Conservation (phyloP, 345 rosid genomes). For the Melastoma malabathricum region DNA sequence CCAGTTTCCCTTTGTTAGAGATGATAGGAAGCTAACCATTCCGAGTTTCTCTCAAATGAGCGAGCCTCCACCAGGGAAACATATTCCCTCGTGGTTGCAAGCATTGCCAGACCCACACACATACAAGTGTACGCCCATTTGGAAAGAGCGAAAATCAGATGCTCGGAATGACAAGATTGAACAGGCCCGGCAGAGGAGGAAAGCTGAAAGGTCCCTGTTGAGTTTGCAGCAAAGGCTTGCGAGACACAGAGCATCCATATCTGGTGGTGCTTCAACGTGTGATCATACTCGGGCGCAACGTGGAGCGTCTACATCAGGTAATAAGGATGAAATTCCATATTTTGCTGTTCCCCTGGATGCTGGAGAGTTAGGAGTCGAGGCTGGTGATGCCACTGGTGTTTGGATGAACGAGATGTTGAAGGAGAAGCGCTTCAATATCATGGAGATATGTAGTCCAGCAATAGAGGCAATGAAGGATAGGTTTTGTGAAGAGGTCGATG, state of each 20-base stretch:
- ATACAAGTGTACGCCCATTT: slow-evolving; percentile 59
- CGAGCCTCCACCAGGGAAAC: slow-evolving; percentile 74
- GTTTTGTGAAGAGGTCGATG: slow-evolving; percentile 26
- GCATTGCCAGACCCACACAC: slow-evolving; percentile 98
- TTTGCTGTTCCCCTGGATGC: slow-evolving; percentile 28
- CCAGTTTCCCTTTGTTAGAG: slow-evolving; percentile 38
- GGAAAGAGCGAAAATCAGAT: slow-evolving; percentile 67
- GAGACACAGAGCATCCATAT: slow-evolving; percentile 12
- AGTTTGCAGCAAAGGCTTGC: slow-evolving; percentile 81
- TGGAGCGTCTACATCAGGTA: slow-evolving; percentile 12
- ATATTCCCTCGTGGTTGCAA: slow-evolving; percentile 82
- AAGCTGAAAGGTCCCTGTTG: slow-evolving; percentile 82
- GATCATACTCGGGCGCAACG: slow-evolving; percentile 11
- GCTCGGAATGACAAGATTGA: slow-evolving; percentile 77
- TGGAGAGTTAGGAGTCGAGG: slow-evolving; percentile 38
- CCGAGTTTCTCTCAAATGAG: slow-evolving; percentile 70
- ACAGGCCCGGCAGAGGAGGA: slow-evolving; percentile 78
- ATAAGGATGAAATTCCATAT: slow-evolving; percentile 17
- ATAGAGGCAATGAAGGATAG: slow-evolving; percentile 56
- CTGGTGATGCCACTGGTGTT: slow-evolving; percentile 23
- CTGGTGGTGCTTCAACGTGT: slow-evolving; percentile 32
- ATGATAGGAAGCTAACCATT: slow-evolving; percentile 26
- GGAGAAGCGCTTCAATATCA: slow-evolving; percentile 32
- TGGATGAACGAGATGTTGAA: slow-evolving; percentile 13
- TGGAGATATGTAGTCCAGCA: slow-evolving; percentile 76